These are phyloP conservation scores for Conringia planisiliqua DNA, from an alignment of 345 rosid genomes.

Conservation along the genomic window DNA sequence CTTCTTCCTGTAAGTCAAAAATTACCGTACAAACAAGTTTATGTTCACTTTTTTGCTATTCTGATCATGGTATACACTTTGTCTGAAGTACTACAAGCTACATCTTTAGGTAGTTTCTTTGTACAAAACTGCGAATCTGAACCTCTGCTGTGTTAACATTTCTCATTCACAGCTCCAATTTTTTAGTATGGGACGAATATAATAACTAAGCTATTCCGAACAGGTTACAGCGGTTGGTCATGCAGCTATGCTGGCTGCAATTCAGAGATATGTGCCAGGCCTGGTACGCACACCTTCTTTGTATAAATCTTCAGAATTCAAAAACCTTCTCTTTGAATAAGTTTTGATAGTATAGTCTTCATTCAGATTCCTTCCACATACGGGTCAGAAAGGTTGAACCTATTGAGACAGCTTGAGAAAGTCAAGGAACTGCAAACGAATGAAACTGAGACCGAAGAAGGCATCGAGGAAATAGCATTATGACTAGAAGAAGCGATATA, in stretches of 20 bases:
- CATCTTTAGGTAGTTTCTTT: not conserved
- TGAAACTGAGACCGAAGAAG: conserved; percentile 54
- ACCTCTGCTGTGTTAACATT: conserved; percentile 8
- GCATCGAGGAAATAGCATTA: conserved; percentile 34
- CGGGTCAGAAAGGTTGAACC: conserved; percentile 86
- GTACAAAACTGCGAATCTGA: conserved; percentile 5
- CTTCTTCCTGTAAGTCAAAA: conserved; percentile 88
- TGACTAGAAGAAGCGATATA: conserved; percentile 23
- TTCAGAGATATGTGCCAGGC: conserved; percentile 85
- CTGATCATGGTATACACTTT: not conserved
- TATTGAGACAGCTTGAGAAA: conserved; percentile 89
- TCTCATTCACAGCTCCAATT: not conserved
- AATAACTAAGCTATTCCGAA: conserved; percentile 2
- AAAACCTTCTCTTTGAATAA: not conserved
- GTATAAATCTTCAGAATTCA: conserved; percentile 2
- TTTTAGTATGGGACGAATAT: not conserved
- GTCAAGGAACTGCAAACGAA: conserved; percentile 64
- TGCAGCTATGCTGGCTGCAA: conserved; percentile 95
- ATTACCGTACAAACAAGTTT: not conserved
- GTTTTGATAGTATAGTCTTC: conserved; percentile 14
- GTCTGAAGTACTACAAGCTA: not conserved
- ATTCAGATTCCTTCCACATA: conserved; percentile 92
- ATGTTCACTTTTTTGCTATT: not conserved
- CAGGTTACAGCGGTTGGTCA: conserved; percentile 99
- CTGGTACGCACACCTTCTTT: conserved; percentile 50